These are phyloP conservation scores for Talaromyces atroroseus DNA, from an alignment of 2,329 filamentous ascomycete species.

Conservation along the genomic window DNA sequence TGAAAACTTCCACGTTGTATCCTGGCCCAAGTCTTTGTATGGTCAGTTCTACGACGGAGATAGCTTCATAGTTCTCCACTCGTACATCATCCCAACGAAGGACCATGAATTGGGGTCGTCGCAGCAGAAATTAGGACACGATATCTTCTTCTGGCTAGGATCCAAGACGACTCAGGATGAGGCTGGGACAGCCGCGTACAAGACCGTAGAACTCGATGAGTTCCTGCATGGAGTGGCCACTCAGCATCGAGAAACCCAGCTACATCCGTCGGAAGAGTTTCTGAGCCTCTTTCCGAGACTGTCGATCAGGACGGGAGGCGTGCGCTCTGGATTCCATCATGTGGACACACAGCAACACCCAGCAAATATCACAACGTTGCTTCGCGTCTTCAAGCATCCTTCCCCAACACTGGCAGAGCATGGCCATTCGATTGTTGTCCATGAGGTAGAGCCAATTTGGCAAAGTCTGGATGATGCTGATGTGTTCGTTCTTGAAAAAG, in stretches of 20 bases:
- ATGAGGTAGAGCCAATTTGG: slow-evolving; percentile 60
- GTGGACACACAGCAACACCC: slow-evolving; percentile 46
- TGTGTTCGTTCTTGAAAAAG: slow-evolving; percentile 60
- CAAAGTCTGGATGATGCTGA: slow-evolving; percentile 59
- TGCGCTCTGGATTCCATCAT: slow-evolving; percentile 58
- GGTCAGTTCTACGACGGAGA: slow-evolving; percentile 63
- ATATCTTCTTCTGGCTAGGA: slow-evolving; percentile 67
- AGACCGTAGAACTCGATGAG: slow-evolving; percentile 65
- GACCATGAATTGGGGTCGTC: not conserved
- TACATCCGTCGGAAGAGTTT: slow-evolving; percentile 55
- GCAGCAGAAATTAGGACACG: slow-evolving; percentile 49
- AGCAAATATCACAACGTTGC: slow-evolving; percentile 46
- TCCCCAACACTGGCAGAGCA: slow-evolving; percentile 37
- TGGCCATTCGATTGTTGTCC: slow-evolving; percentile 48
- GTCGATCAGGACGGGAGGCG: slow-evolving; percentile 57
- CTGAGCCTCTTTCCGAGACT: slow-evolving; percentile 56
- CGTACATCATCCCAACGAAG: slow-evolving; percentile 47
- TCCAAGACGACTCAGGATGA: slow-evolving; percentile 62
- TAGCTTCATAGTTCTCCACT: slow-evolving; percentile 61
- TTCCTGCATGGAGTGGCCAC: slow-evolving; percentile 57
- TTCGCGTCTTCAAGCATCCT: slow-evolving; percentile 60
- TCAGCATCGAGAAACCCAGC: slow-evolving; percentile 61
- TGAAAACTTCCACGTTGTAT: slow-evolving; percentile 60
- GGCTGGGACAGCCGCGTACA: slow-evolving; percentile 63
- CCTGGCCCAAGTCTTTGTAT: slow-evolving; percentile 53